A percentile compares a stretch with the other conserved stretches of the same genome.
Evolutionary conservation across 768 basidiomycete genomes (phyloP).

Genomic region (Tricholoma saponaceum): DNA sequence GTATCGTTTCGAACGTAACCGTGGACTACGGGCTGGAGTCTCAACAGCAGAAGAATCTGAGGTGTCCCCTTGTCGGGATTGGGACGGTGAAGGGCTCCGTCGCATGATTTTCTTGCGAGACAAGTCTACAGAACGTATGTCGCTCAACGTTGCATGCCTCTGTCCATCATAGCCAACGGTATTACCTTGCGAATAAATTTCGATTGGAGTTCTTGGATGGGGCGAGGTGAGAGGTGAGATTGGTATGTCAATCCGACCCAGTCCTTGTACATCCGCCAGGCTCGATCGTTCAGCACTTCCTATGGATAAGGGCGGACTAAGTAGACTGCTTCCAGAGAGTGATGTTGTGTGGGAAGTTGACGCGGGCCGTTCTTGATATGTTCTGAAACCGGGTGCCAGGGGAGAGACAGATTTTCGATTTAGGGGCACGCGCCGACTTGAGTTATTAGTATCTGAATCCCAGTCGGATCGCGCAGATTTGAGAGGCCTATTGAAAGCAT

Average conservation of each 20-base stretch:
- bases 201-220: slow-evolving; percentile 32
- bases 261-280: slow-evolving; percentile 18
- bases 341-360: slow-evolving; percentile 36
- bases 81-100: slow-evolving; percentile 29
- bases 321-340: slow-evolving; percentile 34
- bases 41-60: slow-evolving; percentile 46
- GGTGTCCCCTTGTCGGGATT: slow-evolving; percentile 30
- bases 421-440: slow-evolving; percentile 57
- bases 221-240: slow-evolving; percentile 35
- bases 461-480: slow-evolving; percentile 42
- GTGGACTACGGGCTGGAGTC: slow-evolving; percentile 34
- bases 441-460: slow-evolving; percentile 48
- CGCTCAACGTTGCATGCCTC: slow-evolving; percentile 28
- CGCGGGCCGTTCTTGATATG: slow-evolving; percentile 31
- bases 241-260: slow-evolving; percentile 26
- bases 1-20: slow-evolving; percentile 52
- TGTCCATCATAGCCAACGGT: slow-evolving; percentile 18
- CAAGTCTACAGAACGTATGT: neutral
- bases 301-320: slow-evolving; percentile 26
- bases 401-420: slow-evolving; percentile 70
- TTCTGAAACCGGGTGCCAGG: slow-evolving; percentile 55
- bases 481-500: slow-evolving; percentile 31
- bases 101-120: slow-evolving; percentile 24
- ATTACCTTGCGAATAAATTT: slow-evolving; percentile 19
- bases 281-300: neutral